Evolutionary conservation across 2,329 filamentous ascomycete genomes (phyloP).

Genomic region (Beauveria brongniartii): DNA sequence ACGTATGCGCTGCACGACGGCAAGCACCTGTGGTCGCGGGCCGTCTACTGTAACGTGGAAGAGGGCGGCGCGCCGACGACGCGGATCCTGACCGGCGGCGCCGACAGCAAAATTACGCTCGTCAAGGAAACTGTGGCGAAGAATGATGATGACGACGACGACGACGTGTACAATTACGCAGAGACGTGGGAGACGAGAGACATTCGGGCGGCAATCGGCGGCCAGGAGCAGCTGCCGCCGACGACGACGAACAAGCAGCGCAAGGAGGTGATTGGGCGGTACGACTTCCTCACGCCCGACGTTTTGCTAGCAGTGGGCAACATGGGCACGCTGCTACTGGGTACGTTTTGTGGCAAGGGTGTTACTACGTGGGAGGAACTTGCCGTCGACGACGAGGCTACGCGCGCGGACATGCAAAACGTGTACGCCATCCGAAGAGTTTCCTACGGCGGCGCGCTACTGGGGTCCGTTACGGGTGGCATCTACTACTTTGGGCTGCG

Average conservation of each 20-base stretch:
- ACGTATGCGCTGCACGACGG: constrained; percentile 63
- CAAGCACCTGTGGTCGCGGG: constrained; percentile 84
- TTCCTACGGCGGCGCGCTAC: constrained; percentile 30
- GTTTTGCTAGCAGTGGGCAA: constrained; percentile 50
- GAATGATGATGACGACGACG: neutral
- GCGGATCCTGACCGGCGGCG: constrained; percentile 67
- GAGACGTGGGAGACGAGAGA: constrained; percentile 26
- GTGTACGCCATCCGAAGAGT: constrained; percentile 40
- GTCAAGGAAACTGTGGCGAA: constrained; percentile 23
- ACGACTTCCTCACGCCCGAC: constrained; percentile 50
- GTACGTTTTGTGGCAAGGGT: constrained; percentile 23
- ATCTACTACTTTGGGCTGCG: constrained; percentile 36
- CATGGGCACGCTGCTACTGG: constrained; percentile 50
- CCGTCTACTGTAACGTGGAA: constrained; percentile 26
- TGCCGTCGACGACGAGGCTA: constrained; percentile 21
- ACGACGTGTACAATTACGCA: constrained; percentile 8
- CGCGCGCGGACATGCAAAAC: constrained; percentile 31
- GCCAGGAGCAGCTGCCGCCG: constrained; percentile 1
- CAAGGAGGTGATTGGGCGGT: constrained; percentile 47
- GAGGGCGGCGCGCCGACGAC: constrained; percentile 22
- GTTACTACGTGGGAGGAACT: constrained; percentile 37
- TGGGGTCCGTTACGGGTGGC: constrained; percentile 42
- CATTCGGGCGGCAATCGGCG: constrained; percentile 16
- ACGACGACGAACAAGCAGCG: constrained; percentile 12
- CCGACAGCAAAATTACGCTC: constrained; percentile 63